Conservation (phyloP, 78 protist species). For the Dictyostelium firmibasis region DNA sequence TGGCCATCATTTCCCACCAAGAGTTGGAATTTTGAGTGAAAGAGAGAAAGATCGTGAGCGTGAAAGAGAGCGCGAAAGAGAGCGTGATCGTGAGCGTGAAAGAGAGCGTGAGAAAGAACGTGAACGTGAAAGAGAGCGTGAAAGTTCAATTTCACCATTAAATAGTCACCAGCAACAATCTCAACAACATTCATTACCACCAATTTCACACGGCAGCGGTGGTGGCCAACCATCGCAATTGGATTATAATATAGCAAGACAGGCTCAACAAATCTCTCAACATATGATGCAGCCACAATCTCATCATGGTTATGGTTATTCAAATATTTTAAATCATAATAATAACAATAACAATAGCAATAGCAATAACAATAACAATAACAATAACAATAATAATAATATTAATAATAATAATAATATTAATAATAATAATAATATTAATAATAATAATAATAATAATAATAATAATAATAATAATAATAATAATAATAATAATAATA, state of each 20-base stretch:
- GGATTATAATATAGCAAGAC: not conserved
- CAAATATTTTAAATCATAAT: not conserved
- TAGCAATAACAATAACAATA: not conserved
- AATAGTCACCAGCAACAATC: not conserved
- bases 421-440: not conserved
- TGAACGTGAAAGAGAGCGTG: conserved; percentile 18
- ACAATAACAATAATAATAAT: not conserved
- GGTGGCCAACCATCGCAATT: not conserved
- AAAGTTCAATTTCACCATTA: not conserved
- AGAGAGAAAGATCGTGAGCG: conserved; percentile 3
- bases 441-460: not conserved
- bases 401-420: not conserved
- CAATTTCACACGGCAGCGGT: not conserved
- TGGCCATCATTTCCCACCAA: not conserved
- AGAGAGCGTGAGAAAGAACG: conserved; percentile 33
- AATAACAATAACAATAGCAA: not conserved
- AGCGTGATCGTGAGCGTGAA: conserved; percentile 38
- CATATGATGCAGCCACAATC: conserved; percentile 15
- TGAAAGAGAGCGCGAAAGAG: conserved; percentile 31
- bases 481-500: not conserved
- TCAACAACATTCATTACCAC: not conserved
- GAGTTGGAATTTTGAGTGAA: not conserved
- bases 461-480: not conserved
- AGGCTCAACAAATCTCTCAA: not conserved
- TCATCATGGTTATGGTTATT: not conserved